A percentile compares a stretch with the other conserved stretches of the same genome.
phyloP scores from a whole-genome alignment of 2,329 filamentous ascomycete genomes.

The Penicillium sclerotiorum region DNA sequence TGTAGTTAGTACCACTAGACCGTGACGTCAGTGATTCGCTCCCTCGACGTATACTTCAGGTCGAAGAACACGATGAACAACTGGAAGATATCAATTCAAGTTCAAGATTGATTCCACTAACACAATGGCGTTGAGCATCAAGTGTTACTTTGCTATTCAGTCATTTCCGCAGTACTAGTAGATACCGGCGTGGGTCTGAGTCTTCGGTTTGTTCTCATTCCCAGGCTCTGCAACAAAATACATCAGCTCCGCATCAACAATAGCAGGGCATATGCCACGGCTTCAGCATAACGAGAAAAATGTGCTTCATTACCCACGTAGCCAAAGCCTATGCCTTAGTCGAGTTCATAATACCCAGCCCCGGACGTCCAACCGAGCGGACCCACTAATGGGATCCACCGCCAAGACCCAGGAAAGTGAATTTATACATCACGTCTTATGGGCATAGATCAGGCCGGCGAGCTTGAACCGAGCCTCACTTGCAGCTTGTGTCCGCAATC shows the following conservation, averaged over 20 bases:
- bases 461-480: slow-evolving; percentile 35
- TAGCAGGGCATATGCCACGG: background rate
- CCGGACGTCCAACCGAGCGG: slow-evolving; percentile 39
- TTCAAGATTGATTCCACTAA: no score
- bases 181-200: background rate
- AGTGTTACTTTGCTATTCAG: background rate
- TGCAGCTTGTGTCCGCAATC: background rate
- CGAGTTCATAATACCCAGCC: background rate
- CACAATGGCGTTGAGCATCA: no score
- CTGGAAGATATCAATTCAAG: background rate
- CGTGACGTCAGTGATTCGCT: no score
- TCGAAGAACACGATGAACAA: no score
- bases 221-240: background rate
- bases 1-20: no score
- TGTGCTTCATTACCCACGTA: background rate
- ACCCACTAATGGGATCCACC: slow-evolving; percentile 51
- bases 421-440: slow-evolving; percentile 57
- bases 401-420: slow-evolving; percentile 46
- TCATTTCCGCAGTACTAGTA: background rate
- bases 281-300: background rate
- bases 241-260: no score
- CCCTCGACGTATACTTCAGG: no score
- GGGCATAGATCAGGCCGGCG: slow-evolving; percentile 52
- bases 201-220: background rate
- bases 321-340: background rate